These are phyloP conservation scores for Lantana camara DNA, from an alignment of 257 asterid genomes.

Conservation along the genomic window DNA sequence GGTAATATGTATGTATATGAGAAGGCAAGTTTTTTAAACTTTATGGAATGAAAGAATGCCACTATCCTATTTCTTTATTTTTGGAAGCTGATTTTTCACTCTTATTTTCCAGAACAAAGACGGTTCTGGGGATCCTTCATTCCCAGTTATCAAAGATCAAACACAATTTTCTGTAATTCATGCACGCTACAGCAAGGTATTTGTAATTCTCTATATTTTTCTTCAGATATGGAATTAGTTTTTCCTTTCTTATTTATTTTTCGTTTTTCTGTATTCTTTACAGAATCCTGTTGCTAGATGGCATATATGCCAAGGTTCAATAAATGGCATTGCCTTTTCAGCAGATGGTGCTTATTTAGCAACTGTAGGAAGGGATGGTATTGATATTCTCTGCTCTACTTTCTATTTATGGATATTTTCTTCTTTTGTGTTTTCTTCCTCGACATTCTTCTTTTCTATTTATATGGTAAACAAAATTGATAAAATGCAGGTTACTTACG, in stretches of 20 bases:
- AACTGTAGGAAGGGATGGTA: constrained; percentile 94
- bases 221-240: neutral
- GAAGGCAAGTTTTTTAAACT: constrained; percentile 68
- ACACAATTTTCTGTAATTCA: constrained; percentile 92
- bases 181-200: constrained; percentile 98
- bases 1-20: constrained; percentile 89
- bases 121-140: constrained; percentile 93
- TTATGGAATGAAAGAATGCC: constrained; percentile 18
- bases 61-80: constrained; percentile 20
- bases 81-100: constrained; percentile 17
- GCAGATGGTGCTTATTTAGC: constrained; percentile 82
- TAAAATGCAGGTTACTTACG: constrained; percentile 77
- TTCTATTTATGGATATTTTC: constrained; percentile 22
- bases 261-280: constrained; percentile 9
- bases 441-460: constrained; percentile 21
- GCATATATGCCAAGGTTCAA: constrained; percentile 97
- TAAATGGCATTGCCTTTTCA: constrained; percentile 78
- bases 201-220: constrained; percentile 4
- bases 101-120: constrained; percentile 72
- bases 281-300: constrained; percentile 99
- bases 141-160: constrained; percentile 91
- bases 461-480: constrained; percentile 24
- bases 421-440: neutral
- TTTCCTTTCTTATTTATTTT: too few species aligned
- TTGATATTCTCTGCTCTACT: constrained; percentile 29